Base-by-base conservation (phyloP, 1,284 basidiomycete genomes). In the Mycena sp. region DNA sequence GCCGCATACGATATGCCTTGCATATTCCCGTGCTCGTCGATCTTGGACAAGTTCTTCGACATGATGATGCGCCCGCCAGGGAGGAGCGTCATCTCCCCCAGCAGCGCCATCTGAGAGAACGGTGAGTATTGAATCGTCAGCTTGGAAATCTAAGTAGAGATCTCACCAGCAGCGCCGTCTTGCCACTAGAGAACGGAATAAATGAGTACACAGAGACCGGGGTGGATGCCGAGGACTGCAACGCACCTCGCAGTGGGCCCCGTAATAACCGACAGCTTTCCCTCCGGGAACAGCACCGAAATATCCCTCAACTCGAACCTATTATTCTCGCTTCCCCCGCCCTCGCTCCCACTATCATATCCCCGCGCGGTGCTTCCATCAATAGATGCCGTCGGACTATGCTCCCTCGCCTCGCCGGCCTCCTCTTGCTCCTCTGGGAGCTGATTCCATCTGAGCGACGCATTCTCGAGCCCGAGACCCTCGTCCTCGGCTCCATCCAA, bases 1-100 rank as follows among this genome's bases (percentile, higher is more conserved):
- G 94, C 90, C 55, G 89, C 88, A 74, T 96, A 97, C 1, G 96
- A 94, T 44, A 96, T 90, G 10, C 91, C 85, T 75, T 95, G 92
- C 76, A 88, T 88, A 52, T 93, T 80, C 0, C 92, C 91, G 34
- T 89, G 82, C 25, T 86, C 84, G 80, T 94, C 89, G 3, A 93
- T 83, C 41, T 83, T 83, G 16, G 34, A 54, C 14, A 84, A 79
- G 69, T 91, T 83, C 79, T 95, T 95, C 16, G 88, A 87, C 81
- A 95, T 86, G 74, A 91, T 82, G 64, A 92, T 82, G 13, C 80
- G 80, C 0, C 89, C 89, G 16, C 80, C 80, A 4, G 81, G 81
- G 4, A 86, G 76, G 11, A 85, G 78, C 0, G 89, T 91, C 85
- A 92, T 84, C 76, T 92, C 91, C 9, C 91, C 91, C 1, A 93